phyloP scores from a whole-genome alignment of 2,329 filamentous ascomycete species.

The Metarhizium robertsii region DNA sequence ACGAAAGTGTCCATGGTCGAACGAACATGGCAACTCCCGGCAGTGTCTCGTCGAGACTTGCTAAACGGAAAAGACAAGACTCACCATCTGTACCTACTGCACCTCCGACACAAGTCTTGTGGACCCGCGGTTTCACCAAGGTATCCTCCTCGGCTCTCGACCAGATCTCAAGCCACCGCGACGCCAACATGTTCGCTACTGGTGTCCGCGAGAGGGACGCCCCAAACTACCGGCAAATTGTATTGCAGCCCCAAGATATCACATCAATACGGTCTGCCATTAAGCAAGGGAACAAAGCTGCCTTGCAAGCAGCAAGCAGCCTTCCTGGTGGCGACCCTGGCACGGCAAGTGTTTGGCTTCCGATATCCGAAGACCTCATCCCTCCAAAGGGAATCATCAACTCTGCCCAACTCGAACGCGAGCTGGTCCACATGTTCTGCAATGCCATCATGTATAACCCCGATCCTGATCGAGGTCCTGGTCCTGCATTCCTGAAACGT shows the following conservation, averaged over 20 bases:
- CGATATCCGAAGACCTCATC: constrained; percentile 65
- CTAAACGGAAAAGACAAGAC: constrained; percentile 51
- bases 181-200: constrained; percentile 71
- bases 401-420: constrained; percentile 82
- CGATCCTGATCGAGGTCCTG: constrained; percentile 64
- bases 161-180: constrained; percentile 66
- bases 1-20: constrained; percentile 38
- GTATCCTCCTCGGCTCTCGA: constrained; percentile 66
- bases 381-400: constrained; percentile 90
- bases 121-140: constrained; percentile 66
- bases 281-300: constrained; percentile 60
- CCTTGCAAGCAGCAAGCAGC: constrained; percentile 48
- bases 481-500: constrained; percentile 46
- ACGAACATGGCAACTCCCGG: constrained; percentile 27
- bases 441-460: constrained; percentile 99
- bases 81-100: constrained; percentile 36
- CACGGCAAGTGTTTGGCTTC: constrained; percentile 50
- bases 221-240: constrained; percentile 64
- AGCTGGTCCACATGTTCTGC: constrained; percentile 92
- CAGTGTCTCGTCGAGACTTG: constrained; percentile 27
- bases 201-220: constrained; percentile 67
- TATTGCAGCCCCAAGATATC: constrained; percentile 67
- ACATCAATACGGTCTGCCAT: constrained; percentile 70
- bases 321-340: constrained; percentile 52
- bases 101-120: constrained; percentile 60